Evolutionary conservation across 768 basidiomycete genomes (phyloP), one percentile per base, ranked within the genome.

Genomic region (Termitomyces bulborhizus): DNA sequence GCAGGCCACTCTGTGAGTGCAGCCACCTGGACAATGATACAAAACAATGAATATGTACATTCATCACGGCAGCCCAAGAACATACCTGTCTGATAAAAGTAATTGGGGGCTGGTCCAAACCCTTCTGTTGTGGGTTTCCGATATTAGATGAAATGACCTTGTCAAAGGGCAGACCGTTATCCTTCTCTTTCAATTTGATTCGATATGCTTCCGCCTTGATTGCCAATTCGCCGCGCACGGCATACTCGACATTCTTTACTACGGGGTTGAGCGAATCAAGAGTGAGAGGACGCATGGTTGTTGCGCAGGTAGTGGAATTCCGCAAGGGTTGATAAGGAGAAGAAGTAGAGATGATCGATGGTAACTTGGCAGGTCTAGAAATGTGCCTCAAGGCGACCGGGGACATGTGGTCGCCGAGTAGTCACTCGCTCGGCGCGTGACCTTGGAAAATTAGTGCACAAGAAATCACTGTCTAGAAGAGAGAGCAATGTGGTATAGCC

Each of bases 121-220:
- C 94, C 62, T 85, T 87, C 72, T 98, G 95, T 72, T 99, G 96
- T 0, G 97, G 96, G 66, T 99, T 98, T 9, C 96, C 96, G 57
- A 99, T 99, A 73, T 98, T 99, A 58, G 93, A 92, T 29, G 84
- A 88, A 69, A 97, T 96, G 70, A 98, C 79, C 62, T 83, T 82
- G 68, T 84, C 80, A 71, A 98, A 99, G 15, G 93, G 93, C 15
- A 98, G 78, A 18, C 74, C 75, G 60, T 81, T 72, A 55, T 75
- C 66, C 24, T 73, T 72, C 54, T 77, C 70, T 70, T 83, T 81
- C 65, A 98, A 82, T 62, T 77, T 71, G 49, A 86, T 85, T 53
- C 88, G 80, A 62, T 90, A 85, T 51, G 82, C 74, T 70, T 98
- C 94, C 0, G 96, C 93, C 68, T 89, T 91, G 75, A 98, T 90